Base-by-base conservation (phyloP, 31 red algal genomes). In the Bonnemaisonia californica region DNA sequence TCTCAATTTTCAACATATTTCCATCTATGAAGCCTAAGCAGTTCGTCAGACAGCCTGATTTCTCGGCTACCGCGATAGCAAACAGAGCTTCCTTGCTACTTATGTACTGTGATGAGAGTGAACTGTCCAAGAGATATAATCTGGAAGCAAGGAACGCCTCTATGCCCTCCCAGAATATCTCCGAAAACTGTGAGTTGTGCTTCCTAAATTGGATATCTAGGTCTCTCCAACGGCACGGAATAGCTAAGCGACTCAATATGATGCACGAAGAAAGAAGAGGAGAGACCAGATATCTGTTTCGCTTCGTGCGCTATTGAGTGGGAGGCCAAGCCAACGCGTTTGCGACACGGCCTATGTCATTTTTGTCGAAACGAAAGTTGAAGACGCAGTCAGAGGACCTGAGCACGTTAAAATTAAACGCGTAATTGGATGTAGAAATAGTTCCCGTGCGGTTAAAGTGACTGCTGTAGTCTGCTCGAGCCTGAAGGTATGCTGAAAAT, bases 21-120 rank as follows among this genome's bases (percentile, higher is more conserved):
- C 64, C 66, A 83, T 73, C 79, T 35, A 83, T 83, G 27, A 83
- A 83, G 9, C 79, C 66, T 2, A 83, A 56, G 31, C 79, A 83
- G 4, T 71, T 69, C 5, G 45, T 27, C 3, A 83, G 35, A 56
- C 1, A 2, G 1, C 41, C 66, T 11, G 23, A 47, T 2, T 41
- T 72, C 21, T 23, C 60, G 9, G 21, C 9, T 36, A 83, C 45
- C 13, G 26, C 12, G 1, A 27, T 34, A 1, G 79, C 1, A 4
- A 34, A 83, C 5, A 1, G 2, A 1, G 2, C 32, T 56, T 35
- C 36, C 27, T 23, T 55, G 19, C 30, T 33, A 1, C 42, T 42
- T 27, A 83, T 74, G 54, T 45, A 83, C 26, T 45, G 19, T 1
- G 38, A 28, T 4, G 22, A 57, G 55, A 76, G n/a, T 18, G 12